Evolutionary conservation across 257 asterid species (phyloP).

Genomic region (Gynochthodes officinalis): DNA sequence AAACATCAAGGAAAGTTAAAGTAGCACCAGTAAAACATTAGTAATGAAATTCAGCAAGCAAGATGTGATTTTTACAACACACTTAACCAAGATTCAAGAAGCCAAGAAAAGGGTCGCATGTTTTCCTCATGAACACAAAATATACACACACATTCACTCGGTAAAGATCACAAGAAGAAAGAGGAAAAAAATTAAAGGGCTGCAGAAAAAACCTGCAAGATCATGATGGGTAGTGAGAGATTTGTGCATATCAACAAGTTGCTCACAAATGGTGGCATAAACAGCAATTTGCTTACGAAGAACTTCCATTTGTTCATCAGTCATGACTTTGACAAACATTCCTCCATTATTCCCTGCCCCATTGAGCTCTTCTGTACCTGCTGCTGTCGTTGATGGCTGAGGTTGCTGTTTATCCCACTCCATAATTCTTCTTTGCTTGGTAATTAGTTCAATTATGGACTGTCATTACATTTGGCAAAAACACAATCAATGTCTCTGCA

Average conservation of each 20-base stretch:
- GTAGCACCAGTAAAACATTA: slow-evolving; percentile 1
- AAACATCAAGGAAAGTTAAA: slow-evolving; percentile 7
- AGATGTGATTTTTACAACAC: slow-evolving; percentile 12
- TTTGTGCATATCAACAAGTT: slow-evolving; percentile 89
- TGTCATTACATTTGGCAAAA: slow-evolving; percentile 8
- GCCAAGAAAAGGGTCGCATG: slow-evolving; percentile 8
- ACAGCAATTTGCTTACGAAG: slow-evolving; percentile 95
- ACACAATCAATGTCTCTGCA: slow-evolving; percentile 17
- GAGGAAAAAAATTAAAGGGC: background rate
- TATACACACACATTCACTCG: slow-evolving; percentile 1
- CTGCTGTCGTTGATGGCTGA: slow-evolving; percentile 18
- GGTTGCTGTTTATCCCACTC: slow-evolving; percentile 45
- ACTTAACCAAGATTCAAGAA: slow-evolving; percentile 18
- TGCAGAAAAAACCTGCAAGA: slow-evolving; percentile 54
- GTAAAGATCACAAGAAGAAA: background rate
- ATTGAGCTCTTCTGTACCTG: slow-evolving; percentile 41
- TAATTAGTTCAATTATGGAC: slow-evolving; percentile 3
- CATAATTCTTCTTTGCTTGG: slow-evolving; percentile 17
- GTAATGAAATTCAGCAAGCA: slow-evolving; percentile 5
- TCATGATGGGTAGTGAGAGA: slow-evolving; percentile 88
- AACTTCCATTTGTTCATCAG: slow-evolving; percentile 96
- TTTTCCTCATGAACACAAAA: background rate
- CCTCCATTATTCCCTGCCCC: slow-evolving; percentile 37
- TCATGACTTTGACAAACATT: slow-evolving; percentile 93
- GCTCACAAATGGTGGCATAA: slow-evolving; percentile 87